phyloP scores from a whole-genome alignment of 495 filamentous ascomycete genomes.

The Aspergillus steynii region DNA sequence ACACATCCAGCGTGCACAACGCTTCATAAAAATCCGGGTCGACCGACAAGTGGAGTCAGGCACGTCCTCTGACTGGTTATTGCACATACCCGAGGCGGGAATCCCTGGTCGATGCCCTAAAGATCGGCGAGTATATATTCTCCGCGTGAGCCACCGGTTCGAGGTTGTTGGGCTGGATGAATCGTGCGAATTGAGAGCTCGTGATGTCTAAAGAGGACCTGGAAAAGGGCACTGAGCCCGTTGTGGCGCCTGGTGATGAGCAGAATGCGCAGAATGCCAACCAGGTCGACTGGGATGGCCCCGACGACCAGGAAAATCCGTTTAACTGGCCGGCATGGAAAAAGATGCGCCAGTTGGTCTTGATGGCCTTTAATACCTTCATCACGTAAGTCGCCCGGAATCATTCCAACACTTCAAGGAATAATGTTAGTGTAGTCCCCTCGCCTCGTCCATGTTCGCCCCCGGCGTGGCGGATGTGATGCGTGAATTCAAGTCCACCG shows the following conservation, averaged over 20 bases:
- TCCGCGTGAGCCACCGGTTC: background rate
- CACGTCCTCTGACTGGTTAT: background rate
- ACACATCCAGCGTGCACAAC: background rate
- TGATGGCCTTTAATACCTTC: slow-evolving; percentile 55
- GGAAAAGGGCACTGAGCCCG: background rate
- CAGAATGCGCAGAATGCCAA: slow-evolving; percentile 8
- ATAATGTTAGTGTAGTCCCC: slow-evolving; percentile 20
- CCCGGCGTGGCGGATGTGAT: slow-evolving; percentile 57
- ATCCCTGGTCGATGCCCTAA: too few species aligned
- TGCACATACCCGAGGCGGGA: background rate
- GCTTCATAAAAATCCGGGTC: background rate
- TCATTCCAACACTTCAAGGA: background rate
- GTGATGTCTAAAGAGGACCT: background rate
- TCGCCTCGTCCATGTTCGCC: slow-evolving; percentile 67
- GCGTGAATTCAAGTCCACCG: slow-evolving; percentile 50
- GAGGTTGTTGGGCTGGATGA: too few species aligned
- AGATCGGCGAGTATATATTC: background rate
- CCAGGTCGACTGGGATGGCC: slow-evolving; percentile 52
- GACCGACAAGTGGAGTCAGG: background rate
- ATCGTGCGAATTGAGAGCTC: background rate
- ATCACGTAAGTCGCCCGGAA: slow-evolving; percentile 43
- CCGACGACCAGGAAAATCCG: slow-evolving; percentile 59
- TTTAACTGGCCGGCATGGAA: slow-evolving; percentile 59
- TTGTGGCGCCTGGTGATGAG: background rate
- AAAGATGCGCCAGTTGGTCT: slow-evolving; percentile 44